These are phyloP conservation scores for Pyrus hybrid DNA, from an alignment of 331 rosid genomes.

Conservation along the genomic window DNA sequence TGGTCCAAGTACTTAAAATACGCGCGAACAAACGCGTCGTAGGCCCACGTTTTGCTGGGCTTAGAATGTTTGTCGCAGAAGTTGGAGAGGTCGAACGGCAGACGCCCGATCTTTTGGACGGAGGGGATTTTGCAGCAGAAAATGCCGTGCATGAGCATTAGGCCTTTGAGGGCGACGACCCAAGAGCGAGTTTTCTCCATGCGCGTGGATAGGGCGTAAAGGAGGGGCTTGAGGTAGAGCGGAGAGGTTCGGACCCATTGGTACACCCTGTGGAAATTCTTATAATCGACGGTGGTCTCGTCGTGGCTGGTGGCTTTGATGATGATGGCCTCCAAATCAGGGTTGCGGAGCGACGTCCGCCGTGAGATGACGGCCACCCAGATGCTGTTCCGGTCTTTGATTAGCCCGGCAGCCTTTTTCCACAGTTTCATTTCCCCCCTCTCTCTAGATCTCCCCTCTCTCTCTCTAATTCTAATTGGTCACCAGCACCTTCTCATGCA, in stretches of 20 bases:
- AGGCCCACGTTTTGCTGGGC: constrained; percentile 23
- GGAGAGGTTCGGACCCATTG: constrained; percentile 69
- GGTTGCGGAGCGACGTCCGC: constrained; percentile 38
- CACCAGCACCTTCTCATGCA: no score
- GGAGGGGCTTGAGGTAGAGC: constrained; percentile 39
- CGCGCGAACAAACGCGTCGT: constrained; percentile 37
- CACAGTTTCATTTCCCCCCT: constrained; percentile 42
- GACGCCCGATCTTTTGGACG: constrained; percentile 45
- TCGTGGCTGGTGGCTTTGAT: constrained; percentile 90
- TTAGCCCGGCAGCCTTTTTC: constrained; percentile 49
- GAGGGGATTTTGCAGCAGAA: constrained; percentile 39
- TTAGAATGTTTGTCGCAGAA: constrained; percentile 38
- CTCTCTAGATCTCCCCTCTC: background rate
- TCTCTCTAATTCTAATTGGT: background rate
- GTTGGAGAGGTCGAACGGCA: constrained; percentile 61
- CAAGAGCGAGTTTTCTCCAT: constrained; percentile 62
- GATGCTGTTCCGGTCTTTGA: constrained; percentile 73
- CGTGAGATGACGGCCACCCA: constrained; percentile 38
- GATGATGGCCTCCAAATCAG: constrained; percentile 47
- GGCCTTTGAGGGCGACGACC: constrained; percentile 75
- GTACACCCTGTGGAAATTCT: constrained; percentile 57
- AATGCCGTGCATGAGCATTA: constrained; percentile 81
- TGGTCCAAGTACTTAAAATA: constrained; percentile 61
- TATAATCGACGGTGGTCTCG: constrained; percentile 35
- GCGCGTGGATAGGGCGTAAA: constrained; percentile 37